Base-by-base conservation (phyloP, 179 eudicot species). In the Corrigiola litoralis region DNA sequence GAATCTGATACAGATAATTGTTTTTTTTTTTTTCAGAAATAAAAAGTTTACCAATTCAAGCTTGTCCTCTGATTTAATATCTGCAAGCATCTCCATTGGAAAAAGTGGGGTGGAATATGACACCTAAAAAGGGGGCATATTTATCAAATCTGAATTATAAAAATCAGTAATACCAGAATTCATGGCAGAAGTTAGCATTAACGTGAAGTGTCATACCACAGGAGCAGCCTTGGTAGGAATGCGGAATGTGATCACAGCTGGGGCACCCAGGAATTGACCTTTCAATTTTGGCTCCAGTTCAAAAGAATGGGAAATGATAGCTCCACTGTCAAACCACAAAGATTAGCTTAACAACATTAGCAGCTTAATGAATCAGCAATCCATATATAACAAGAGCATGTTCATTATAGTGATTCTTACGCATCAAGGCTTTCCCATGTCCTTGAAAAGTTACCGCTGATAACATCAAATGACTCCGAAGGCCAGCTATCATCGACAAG, bases 371-470 rank as follows among this genome's bases (percentile, higher is more conserved):
- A 36, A 10, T 61, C 4, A 18, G 11, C 58, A 37, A 6, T 18
- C 20, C 32, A 3, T 16, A 47, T 6, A 32, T 4, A 18, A 14
- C 17, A 61, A 13, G 16, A 11, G n/a, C 29, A 32, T 25, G 58
- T 24, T 56, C 34, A 25, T 4, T 40, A n/a, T 56, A 37, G 34
- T 12, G 27, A 46, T 59, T 82, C 95, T 76, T 75, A 91, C 97
- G 72, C 91, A 45, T 86, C 95, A 41, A 91, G 91, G 73, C 82
- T 83, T 60, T 91, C 97, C 97, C 97, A 89, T 47, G 97, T 80
- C 32, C 72, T 68, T 25, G 97, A 84, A 66, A 88, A 84, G 81
- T 86, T 89, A 18, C 97, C 97, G 14, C 77, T 70, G 58, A 91
- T 72, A 50, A 80, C 63, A 32, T 82, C 80, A 63, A 91, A 91